These are phyloP conservation scores for Passiflora organensis DNA, from an alignment of 345 rosid genomes.

Conservation along the genomic window DNA sequence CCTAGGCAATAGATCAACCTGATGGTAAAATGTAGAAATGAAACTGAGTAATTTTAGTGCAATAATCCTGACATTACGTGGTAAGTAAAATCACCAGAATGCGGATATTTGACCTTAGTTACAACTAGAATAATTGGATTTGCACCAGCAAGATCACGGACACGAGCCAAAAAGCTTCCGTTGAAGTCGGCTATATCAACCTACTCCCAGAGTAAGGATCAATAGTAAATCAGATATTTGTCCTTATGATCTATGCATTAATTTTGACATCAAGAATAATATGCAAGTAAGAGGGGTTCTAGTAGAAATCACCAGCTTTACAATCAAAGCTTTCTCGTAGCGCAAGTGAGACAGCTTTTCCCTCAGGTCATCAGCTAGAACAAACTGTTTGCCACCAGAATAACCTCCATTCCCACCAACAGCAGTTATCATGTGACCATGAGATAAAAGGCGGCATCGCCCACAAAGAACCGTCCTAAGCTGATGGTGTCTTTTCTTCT, in stretches of 20 bases:
- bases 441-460: slow-evolving; percentile 85
- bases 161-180: slow-evolving; percentile 88
- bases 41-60: slow-evolving; percentile 3
- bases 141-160: slow-evolving; percentile 86
- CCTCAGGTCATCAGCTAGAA: slow-evolving; percentile 75
- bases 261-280: not conserved
- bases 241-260: not conserved
- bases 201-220: slow-evolving; percentile 26
- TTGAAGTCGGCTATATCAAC: slow-evolving; percentile 94
- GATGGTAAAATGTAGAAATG: slow-evolving; percentile 15
- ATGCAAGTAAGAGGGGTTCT: not conserved
- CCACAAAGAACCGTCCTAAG: slow-evolving; percentile 84
- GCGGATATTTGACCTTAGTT: slow-evolving; percentile 54
- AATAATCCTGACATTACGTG: not conserved
- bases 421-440: slow-evolving; percentile 94
- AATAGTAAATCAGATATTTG: not conserved
- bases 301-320: slow-evolving; percentile 56
- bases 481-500: slow-evolving; percentile 97
- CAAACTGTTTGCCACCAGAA: slow-evolving; percentile 85
- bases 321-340: slow-evolving; percentile 65
- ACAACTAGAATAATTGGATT: slow-evolving; percentile 86
- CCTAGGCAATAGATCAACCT: slow-evolving; percentile 92
- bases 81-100: not conserved
- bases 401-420: slow-evolving; percentile 99
- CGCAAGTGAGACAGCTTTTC: slow-evolving; percentile 85